Base-by-base conservation (phyloP, 1,284 basidiomycete genomes). In the Gymnopus androsaceus region DNA sequence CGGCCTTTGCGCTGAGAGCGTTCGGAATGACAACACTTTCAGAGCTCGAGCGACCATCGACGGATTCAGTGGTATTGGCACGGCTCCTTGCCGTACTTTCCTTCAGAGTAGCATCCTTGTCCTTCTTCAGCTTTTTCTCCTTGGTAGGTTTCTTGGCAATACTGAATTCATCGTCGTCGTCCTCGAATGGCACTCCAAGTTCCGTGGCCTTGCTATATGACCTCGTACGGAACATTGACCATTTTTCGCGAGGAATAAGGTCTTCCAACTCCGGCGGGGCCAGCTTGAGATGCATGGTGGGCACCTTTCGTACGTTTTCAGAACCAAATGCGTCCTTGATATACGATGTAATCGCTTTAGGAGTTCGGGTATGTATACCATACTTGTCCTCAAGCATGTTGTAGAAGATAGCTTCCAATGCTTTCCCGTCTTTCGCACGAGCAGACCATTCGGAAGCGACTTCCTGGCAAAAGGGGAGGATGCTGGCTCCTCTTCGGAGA, bases 261-360 rank as follows among this genome's bases (percentile, higher is more conserved):
- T 55, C 54, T 23, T 63, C 38, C 3, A 69, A 61, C 38, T 71
- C 70, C 28, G 72, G 70, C 28, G 84, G 81, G 12, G 84, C 83
- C 14, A 88, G 67, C 56, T 81, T 81, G 28, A 88, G 67, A 59
- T 82, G 76, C 61, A 79, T 78, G 31, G 72, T 79, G 53, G 68
- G 68, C 40, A 73, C 60, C 60, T 75, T 74, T 41, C 67, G 63
- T 12, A 73, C 69, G 17, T 70, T 67, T 28, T 69, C 66, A 1
- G 64, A 59, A n/a, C 82, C 84, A 63, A 88, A 89, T 11, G 80
- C 68, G 12, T 70, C 64, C 51, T 72, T 67, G 41, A 89, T 64
- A 46, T 75, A 49, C 4, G 71, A 66, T 19, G 70, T 60, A 12
- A 85, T 60, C 61, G 79, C 74, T 40, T 77, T 70, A 42, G 76